phyloP scores from a whole-genome alignment of 768 basidiomycete species.

The Rhizopogon sp. region DNA sequence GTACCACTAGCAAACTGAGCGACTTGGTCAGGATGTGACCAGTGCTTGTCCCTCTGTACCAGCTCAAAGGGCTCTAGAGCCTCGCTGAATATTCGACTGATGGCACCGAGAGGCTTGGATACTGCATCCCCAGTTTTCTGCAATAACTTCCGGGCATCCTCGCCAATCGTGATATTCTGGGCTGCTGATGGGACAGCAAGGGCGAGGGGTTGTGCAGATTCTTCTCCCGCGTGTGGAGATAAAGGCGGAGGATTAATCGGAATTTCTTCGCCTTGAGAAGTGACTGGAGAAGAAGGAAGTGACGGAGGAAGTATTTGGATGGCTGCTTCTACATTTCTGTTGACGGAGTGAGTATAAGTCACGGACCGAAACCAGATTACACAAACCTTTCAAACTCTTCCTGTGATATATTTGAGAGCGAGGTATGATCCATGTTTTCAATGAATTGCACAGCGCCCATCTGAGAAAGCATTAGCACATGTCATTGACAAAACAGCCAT shows the following conservation, averaged over 20 bases:
- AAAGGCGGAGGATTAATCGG: slow-evolving; percentile 25
- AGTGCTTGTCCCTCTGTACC: slow-evolving; percentile 36
- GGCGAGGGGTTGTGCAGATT: slow-evolving; percentile 78
- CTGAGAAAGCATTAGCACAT: slow-evolving; percentile 32
- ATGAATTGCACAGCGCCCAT: slow-evolving; percentile 97
- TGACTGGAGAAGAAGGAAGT: slow-evolving; percentile 27
- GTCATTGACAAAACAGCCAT: neutral
- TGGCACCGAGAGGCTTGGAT: slow-evolving; percentile 86
- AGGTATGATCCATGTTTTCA: slow-evolving; percentile 96
- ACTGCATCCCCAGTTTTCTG: slow-evolving; percentile 90
- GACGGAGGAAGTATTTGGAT: slow-evolving; percentile 42
- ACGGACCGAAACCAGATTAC: neutral
- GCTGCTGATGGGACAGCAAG: slow-evolving; percentile 46
- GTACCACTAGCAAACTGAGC: slow-evolving; percentile 22
- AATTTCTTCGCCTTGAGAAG: slow-evolving; percentile 32
- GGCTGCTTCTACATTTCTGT: slow-evolving; percentile 55
- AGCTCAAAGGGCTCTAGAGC: slow-evolving; percentile 73
- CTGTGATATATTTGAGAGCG: slow-evolving; percentile 89
- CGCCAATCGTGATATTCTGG: slow-evolving; percentile 28
- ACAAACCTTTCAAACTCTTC: slow-evolving; percentile 83
- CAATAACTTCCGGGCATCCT: slow-evolving; percentile 78
- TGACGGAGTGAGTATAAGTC: slow-evolving; percentile 5
- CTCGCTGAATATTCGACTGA: slow-evolving; percentile 83
- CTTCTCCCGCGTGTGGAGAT: slow-evolving; percentile 73
- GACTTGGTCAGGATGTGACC: slow-evolving; percentile 35